Conservation (phyloP, 2,329 filamentous ascomycete genomes). For the Fusarium coicis region DNA sequence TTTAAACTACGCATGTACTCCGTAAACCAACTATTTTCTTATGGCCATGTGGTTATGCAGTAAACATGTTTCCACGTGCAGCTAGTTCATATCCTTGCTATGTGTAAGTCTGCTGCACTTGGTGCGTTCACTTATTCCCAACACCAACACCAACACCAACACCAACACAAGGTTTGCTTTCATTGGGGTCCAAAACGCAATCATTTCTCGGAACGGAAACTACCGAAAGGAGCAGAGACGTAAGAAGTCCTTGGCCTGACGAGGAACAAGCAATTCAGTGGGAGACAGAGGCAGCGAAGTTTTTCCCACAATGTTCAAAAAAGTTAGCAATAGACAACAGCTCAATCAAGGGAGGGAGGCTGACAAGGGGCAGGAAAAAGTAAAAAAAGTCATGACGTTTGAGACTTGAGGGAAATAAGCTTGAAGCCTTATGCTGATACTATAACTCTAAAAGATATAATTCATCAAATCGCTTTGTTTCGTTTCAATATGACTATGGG, state of each 20-base stretch:
- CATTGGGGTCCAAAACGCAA: not conserved
- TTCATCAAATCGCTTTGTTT: conserved; percentile 19
- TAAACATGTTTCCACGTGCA: conserved; percentile 3
- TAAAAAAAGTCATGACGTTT: conserved; percentile 34
- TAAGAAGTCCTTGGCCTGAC: not conserved
- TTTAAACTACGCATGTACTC: not conserved
- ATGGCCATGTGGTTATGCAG: conserved; percentile 4
- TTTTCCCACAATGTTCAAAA: not conserved
- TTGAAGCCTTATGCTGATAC: conserved; percentile 11
- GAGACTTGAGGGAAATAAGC: conserved; percentile 27
- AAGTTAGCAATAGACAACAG: not conserved
- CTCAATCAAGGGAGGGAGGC: not conserved
- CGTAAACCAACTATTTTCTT: not conserved
- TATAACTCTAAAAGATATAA: conserved; percentile 11
- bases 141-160: not conserved
- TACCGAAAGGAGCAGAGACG: conserved; percentile 8
- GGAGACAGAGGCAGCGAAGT: conserved; percentile 3
- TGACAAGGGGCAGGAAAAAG: not conserved
- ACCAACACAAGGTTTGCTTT: not conserved
- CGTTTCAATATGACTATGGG: conserved; percentile 2
- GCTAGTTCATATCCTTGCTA: not conserved
- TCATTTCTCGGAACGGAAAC: conserved; percentile 26
- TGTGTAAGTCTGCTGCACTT: not conserved
- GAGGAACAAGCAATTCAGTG: conserved; percentile 5
- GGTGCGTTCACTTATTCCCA: not conserved